Conservation (phyloP, 1,284 basidiomycete genomes). For the Trichosporon asahii region DNA sequence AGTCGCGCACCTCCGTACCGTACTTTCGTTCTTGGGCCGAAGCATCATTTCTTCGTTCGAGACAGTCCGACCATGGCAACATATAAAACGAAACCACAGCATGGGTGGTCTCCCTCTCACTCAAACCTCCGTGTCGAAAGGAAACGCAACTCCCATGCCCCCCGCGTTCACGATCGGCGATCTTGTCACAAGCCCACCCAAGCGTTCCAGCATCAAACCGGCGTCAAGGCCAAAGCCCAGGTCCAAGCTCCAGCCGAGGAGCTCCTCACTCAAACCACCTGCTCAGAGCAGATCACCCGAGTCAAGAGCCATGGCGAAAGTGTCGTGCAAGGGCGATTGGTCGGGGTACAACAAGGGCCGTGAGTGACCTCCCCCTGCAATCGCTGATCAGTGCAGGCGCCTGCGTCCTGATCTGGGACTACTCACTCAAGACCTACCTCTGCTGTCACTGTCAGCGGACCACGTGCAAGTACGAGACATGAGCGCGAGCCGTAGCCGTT, state of each 20-base stretch:
- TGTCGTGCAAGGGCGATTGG: not conserved
- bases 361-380: not conserved
- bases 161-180: not conserved
- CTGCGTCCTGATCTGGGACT: conserved; percentile 1
- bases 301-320: not conserved
- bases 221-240: too few relatives aligned
- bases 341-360: conserved; percentile 5
- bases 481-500: not conserved
- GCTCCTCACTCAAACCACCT: not conserved
- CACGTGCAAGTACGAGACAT: not conserved
- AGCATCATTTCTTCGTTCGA: not conserved
- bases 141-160: not conserved
- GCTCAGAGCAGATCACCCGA: not conserved
- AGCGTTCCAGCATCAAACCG: not conserved
- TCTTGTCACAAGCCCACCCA: not conserved
- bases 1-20: not conserved
- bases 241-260: not conserved
- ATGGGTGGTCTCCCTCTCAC: not conserved
- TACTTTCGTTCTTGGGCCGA: not conserved
- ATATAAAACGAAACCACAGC: not conserved
- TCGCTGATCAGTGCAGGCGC: not conserved
- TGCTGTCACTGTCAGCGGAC: not conserved
- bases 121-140: not conserved
- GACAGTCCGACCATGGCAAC: not conserved
- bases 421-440: not conserved